Evolutionary conservation across 495 filamentous ascomycete genomes (phyloP), one percentile per base, ranked within the genome.

Genomic region (Penicillium mononematosum): DNA sequence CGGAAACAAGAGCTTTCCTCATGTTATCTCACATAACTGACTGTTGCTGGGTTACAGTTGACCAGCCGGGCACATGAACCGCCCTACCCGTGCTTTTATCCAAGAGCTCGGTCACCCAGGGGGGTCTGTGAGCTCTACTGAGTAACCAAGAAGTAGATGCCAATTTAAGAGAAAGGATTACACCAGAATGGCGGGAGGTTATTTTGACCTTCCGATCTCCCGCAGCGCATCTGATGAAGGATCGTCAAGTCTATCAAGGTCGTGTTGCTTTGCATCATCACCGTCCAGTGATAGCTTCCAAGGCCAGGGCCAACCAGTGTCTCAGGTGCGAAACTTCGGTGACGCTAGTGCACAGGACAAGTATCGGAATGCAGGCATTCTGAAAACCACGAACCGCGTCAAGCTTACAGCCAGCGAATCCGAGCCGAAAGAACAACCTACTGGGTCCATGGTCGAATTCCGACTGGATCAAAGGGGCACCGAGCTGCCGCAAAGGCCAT

Each of bases 291-390:
- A 75, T 60, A 57, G 22, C 50, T 19, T 34, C 4, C 25, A 45
- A 27, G 41, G 22, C 39, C 56, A 53, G 31, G 41, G 17, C 39
- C 56, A 53, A 25, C 54, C 56, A 36, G 27, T 59, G 31, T 58
- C 58, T 51, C 60, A 62, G 47, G 57, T 68, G 29, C 38, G 55
- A 19, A 56, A 41, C 45, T 44, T 31, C 36, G 63, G 66, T 50
- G 58, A 62, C 38, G 61, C 46, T 46, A 64, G 59, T 36, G 66
- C 63, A 61, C 70, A 68, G 64, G 66, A 55, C 63, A 73, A 47
- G 63, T 49, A 67, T 55, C 58, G 72, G 75, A 77, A 77, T 79
- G 75, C 70, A 59, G 69, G 71, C 60, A 74, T 73, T 70, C 70
- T 69, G 38, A 70, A 64, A 52, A 66, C 46, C 62, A 63, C 75